Evolutionary conservation across 768 basidiomycete genomes (phyloP).

Genomic region (Suillus cothurnatus): DNA sequence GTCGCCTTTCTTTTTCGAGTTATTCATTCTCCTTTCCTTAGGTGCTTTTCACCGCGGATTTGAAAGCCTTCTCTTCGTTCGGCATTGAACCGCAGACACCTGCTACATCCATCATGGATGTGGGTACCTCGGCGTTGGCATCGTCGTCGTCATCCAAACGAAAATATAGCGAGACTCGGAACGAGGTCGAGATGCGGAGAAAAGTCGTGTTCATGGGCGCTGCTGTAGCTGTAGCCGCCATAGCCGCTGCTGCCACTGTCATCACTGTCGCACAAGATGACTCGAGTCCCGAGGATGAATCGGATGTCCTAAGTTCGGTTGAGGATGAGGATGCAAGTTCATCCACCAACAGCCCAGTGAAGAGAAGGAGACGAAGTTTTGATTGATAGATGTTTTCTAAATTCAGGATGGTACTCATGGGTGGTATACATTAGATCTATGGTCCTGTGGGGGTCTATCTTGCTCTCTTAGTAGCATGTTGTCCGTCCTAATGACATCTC

Average conservation of each 20-base stretch:
- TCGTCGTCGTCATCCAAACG: neutral
- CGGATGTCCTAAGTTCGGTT: neutral
- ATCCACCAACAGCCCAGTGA: neutral
- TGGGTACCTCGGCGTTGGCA: neutral
- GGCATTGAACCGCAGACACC: conserved; percentile 31
- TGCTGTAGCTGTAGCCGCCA: neutral
- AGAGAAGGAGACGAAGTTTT: neutral
- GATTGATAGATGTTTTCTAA: neutral
- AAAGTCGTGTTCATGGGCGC: neutral
- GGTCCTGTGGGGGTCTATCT: neutral
- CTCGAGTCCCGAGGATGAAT: neutral
- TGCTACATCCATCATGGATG: neutral
- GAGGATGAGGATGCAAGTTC: neutral
- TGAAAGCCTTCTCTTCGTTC: conserved; percentile 66
- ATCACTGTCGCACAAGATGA: too few relatives aligned
- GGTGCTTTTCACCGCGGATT: conserved; percentile 77
- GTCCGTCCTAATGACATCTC: too few relatives aligned
- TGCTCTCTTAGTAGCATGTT: too few relatives aligned
- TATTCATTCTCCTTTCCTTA: conserved; percentile 26
- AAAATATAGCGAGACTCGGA: neutral
- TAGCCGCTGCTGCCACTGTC: neutral
- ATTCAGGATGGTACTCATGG: neutral
- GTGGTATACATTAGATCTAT: neutral
- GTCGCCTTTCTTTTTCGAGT: neutral
- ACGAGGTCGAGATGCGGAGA: neutral